A percentile compares a stretch with the other conserved stretches of the same genome.
Conservation (phyloP, 176 grass and related monocot species). For the Elaeis guineensis region DNA sequence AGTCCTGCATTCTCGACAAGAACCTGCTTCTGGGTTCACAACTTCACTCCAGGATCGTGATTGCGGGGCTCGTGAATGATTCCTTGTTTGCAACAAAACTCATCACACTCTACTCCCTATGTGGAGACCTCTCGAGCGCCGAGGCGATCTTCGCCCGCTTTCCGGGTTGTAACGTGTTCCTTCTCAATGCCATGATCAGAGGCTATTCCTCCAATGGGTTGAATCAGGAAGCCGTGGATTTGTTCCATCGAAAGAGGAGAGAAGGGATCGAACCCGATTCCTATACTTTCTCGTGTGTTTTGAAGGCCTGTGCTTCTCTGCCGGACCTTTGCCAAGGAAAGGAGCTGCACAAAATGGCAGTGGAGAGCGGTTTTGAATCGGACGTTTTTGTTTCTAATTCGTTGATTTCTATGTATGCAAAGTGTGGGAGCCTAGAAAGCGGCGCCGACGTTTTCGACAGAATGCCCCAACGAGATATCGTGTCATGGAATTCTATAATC, state of each 20-base stretch:
- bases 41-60: constrained; percentile 12
- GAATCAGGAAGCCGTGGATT: constrained; percentile 12
- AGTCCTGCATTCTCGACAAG: constrained; percentile 12
- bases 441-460: constrained; percentile 5
- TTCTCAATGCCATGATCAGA: constrained; percentile 23
- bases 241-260: constrained; percentile 11
- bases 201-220: constrained; percentile 6
- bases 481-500: constrained; percentile 20
- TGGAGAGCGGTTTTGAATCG: not conserved
- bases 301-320: constrained; percentile 24
- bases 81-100: constrained; percentile 19
- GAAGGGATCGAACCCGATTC: constrained; percentile 16
- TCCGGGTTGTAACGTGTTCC: constrained; percentile 9
- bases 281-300: constrained; percentile 12
- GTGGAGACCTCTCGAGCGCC: not conserved
- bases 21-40: not conserved
- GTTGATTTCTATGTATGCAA: constrained; percentile 13
- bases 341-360: constrained; percentile 8
- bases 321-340: constrained; percentile 5
- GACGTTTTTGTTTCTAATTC: constrained; percentile 23
- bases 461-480: constrained; percentile 18
- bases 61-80: constrained; percentile 6
- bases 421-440: constrained; percentile 16
- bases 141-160: not conserved
- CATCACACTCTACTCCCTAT: constrained; percentile 14